Conservation (phyloP, 2,329 filamentous ascomycete genomes). For the Triangularia verruculosa region DNA sequence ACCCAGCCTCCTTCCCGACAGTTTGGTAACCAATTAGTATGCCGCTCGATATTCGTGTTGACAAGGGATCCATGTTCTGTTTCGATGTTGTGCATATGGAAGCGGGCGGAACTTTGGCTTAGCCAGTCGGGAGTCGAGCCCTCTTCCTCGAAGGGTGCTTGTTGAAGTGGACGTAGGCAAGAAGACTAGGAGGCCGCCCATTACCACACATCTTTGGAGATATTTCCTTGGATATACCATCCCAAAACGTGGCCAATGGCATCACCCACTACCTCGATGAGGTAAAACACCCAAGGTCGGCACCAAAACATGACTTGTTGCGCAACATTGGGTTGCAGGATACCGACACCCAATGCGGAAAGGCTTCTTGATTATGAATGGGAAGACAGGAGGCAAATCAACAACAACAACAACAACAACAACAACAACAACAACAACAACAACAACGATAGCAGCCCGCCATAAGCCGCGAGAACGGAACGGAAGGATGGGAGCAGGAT, state of each 20-base stretch:
- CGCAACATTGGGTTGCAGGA: conserved; percentile 5
- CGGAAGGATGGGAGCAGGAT: neutral
- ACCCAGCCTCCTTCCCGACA: conserved; percentile 7
- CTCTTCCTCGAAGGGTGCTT: neutral
- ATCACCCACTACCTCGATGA: neutral
- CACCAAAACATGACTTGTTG: neutral
- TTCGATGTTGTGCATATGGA: neutral
- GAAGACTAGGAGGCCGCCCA: neutral
- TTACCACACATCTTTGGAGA: neutral
- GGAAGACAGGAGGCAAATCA: neutral
- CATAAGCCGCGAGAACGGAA: neutral
- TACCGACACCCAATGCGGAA: conserved; percentile 4
- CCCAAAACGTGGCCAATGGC: neutral
- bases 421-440: neutral
- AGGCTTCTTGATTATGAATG: neutral
- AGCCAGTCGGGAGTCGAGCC: neutral
- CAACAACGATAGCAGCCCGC: neutral
- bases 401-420: neutral
- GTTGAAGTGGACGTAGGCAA: neutral
- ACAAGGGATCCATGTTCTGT: neutral
- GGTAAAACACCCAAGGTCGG: neutral
- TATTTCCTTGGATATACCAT: neutral
- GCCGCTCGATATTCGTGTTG: neutral
- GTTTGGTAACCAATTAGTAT: conserved; percentile 19
- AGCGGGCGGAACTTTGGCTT: neutral